Evolutionary conservation across 371 early-diverging fungal species (phyloP).

Genomic region (Actinomortierella ambigua): DNA sequence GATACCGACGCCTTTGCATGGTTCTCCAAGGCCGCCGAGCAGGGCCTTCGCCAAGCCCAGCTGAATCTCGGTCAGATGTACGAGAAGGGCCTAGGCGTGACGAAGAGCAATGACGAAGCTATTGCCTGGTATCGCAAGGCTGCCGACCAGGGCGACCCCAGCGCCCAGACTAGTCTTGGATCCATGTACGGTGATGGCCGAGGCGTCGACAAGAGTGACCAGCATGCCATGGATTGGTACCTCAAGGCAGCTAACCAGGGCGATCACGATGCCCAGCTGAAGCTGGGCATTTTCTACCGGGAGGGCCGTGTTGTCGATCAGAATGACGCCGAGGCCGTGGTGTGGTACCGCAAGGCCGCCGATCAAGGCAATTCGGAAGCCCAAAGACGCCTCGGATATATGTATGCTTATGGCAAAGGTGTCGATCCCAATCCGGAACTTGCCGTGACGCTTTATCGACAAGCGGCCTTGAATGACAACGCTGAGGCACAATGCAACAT

Average conservation of each 20-base stretch:
- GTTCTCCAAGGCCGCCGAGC: slow-evolving; percentile 76
- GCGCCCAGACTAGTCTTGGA: slow-evolving; percentile 83
- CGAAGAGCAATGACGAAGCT: slow-evolving; percentile 66
- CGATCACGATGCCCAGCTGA: slow-evolving; percentile 71
- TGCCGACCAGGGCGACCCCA: slow-evolving; percentile 69
- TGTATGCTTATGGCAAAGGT: no score
- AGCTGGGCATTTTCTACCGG: slow-evolving; percentile 77
- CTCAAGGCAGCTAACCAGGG: slow-evolving; percentile 72
- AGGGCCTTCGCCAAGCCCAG: slow-evolving; percentile 72
- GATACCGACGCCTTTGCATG: slow-evolving; percentile 61
- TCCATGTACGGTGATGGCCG: slow-evolving; percentile 86
- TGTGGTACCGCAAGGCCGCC: no score
- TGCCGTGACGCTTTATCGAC: slow-evolving; percentile 75
- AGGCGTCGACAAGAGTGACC: slow-evolving; percentile 66
- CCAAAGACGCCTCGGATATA: no score
- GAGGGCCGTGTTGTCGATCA: slow-evolving; percentile 80
- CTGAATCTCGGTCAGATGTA: slow-evolving; percentile 79
- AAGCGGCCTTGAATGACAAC: slow-evolving; percentile 66
- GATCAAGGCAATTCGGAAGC: no score
- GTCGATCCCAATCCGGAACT: slow-evolving; percentile 47
- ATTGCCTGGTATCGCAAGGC: slow-evolving; percentile 72
- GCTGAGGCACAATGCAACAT: slow-evolving; percentile 83
- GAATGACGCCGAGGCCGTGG: slow-evolving; percentile 22
- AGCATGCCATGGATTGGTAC: slow-evolving; percentile 84
- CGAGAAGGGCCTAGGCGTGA: slow-evolving; percentile 81